Base-by-base conservation (phyloP, 768 basidiomycete genomes). In the Botryobasidium botryosum region DNA sequence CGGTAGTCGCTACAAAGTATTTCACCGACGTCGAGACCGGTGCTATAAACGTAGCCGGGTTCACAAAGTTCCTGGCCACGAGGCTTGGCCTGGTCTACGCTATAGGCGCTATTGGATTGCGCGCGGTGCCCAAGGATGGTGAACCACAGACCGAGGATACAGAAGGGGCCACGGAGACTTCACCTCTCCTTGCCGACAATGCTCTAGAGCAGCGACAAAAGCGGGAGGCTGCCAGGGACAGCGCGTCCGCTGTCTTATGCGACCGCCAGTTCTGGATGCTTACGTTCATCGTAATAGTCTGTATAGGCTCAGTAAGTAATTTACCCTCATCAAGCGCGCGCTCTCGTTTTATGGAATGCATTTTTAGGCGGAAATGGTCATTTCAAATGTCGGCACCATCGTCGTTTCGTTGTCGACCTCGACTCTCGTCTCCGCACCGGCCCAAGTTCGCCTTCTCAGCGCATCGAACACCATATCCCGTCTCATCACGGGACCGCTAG, bases 341-440 rank as follows among this genome's bases (percentile, higher is more conserved):
- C 44, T 82, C 79, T 72, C 70, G 37, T 17, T 12, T 31, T 26
- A 33, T 13, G 36, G n/a, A 18, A 3, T 46, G 6, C 6, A 20
- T 24, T 31, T 20, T 15, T 31, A 53, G 52, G 43, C 52, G 21
- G 53, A 54, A 45, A 54, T 54, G 54, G 42, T 87, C 18, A 75
- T 86, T 17, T 77, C 81, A 17, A 87, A 84, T 53, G 75, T 87
- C 38, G 83, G 81, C 29, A 74, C 78, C 1, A 79, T 86, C 41
- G 69, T 78, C 12, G 54, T 60, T 32, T 40, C 42, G 5, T 31
- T 33, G 4, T 12, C 21, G 13, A 36, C 21, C 13, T 57, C 17
- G 20, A 47, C 4, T 24, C 31, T 20, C 35, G 55, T 5, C 29
- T 44, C 17, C 44, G 50, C 27, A 24, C 28, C 25, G 2, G 51